Evolutionary conservation across 1,284 basidiomycete genomes (phyloP).

Genomic region (Moesziomyces sp.): DNA sequence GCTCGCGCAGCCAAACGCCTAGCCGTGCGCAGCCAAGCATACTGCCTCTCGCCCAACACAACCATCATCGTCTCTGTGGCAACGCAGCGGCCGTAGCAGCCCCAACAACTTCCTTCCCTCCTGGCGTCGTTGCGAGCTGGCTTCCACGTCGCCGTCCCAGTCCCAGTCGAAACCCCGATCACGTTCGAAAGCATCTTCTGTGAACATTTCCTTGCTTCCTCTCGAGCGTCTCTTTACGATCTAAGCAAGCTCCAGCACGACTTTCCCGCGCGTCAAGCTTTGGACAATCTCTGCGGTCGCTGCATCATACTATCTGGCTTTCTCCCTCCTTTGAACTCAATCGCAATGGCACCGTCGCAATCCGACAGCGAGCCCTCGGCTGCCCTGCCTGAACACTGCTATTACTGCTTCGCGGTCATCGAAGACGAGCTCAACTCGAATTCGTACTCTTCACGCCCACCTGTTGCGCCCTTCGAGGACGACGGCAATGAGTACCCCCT

Average conservation of each 20-base stretch:
- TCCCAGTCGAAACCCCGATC: background rate
- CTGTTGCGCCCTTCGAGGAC: conserved; percentile 22
- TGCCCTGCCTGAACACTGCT: conserved; percentile 68
- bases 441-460: conserved; percentile 1
- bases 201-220: background rate
- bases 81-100: background rate
- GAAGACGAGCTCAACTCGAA: conserved; percentile 65
- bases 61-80: background rate
- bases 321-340: too few relatives aligned
- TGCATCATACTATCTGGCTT: background rate
- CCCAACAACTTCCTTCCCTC: background rate
- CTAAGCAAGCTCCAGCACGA: too few relatives aligned
- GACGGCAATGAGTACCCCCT: conserved; percentile 74
- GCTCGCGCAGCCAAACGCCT: background rate
- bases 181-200: background rate
- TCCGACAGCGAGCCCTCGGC: conserved; percentile 10
- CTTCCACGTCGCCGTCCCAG: conserved; percentile 13
- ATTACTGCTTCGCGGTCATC: conserved; percentile 71
- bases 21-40: background rate
- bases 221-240: background rate
- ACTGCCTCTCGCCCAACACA: too few relatives aligned
- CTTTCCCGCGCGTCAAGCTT: too few relatives aligned
- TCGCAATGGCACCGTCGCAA: conserved; percentile 16
- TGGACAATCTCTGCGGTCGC: background rate
- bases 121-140: conserved; percentile 31